Evolutionary conservation across 2,329 filamentous ascomycete genomes (phyloP).

Genomic region (Cercospora janseana): DNA sequence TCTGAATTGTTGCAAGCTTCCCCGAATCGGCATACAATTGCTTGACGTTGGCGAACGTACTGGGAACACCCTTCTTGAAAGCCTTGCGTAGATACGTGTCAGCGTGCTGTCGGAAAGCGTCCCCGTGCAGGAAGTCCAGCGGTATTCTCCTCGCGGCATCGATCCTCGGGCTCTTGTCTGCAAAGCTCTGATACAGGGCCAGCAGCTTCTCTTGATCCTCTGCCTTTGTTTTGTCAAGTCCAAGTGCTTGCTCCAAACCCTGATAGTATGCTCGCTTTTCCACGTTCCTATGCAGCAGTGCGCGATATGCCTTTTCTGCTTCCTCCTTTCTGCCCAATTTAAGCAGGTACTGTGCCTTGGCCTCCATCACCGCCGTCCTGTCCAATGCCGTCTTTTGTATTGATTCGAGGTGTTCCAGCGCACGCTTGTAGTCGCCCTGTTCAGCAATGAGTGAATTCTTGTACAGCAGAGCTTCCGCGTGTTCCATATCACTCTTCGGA

Average conservation of each 20-base stretch:
- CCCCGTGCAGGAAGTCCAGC: constrained; percentile 80
- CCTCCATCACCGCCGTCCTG: constrained; percentile 79
- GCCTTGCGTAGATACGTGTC: constrained; percentile 77
- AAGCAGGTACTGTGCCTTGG: constrained; percentile 78
- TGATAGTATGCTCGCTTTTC: constrained; percentile 87
- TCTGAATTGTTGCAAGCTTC: constrained; percentile 75
- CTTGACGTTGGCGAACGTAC: constrained; percentile 95
- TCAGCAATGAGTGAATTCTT: constrained; percentile 95
- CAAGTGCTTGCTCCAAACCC: constrained; percentile 68
- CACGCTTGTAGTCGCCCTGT: constrained; percentile 75
- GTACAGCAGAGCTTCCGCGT: constrained; percentile 91
- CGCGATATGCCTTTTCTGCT: constrained; percentile 75
- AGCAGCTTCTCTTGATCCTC: constrained; percentile 68
- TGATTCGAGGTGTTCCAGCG: constrained; percentile 79
- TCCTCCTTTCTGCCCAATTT: constrained; percentile 75
- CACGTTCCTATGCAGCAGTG: constrained; percentile 79
- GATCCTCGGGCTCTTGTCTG: constrained; percentile 73
- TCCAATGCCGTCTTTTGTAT: constrained; percentile 78
- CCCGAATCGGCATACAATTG: constrained; percentile 75
- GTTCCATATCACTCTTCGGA: constrained; percentile 76
- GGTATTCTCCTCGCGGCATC: constrained; percentile 85
- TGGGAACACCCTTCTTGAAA: constrained; percentile 90
- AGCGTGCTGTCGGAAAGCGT: constrained; percentile 75
- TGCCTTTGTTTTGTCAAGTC: constrained; percentile 59
- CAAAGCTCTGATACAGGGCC: constrained; percentile 77